phyloP scores from a whole-genome alignment of 345 rosid species.

The Dimocarpus longan region DNA sequence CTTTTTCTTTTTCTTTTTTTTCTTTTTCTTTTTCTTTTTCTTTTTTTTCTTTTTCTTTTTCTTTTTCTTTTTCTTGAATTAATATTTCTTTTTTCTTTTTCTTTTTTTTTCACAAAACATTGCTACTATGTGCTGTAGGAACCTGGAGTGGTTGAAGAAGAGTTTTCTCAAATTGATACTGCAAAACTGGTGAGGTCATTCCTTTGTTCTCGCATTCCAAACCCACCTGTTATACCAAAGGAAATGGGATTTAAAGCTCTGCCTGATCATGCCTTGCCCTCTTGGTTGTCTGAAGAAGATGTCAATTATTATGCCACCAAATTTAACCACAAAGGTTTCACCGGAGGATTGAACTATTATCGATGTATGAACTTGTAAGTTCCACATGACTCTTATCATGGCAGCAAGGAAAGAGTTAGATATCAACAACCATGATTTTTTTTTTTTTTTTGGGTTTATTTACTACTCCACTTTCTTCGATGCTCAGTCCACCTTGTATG shows the following conservation, averaged over 20 bases:
- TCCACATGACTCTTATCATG: neutral
- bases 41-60: no score
- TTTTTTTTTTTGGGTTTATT: no score
- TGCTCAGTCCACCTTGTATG: no score
- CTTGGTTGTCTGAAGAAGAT: constrained; percentile 80
- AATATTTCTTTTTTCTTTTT: no score
- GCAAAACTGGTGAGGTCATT: constrained; percentile 47
- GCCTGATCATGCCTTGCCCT: constrained; percentile 49
- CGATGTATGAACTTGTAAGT: constrained; percentile 70
- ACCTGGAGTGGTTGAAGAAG: constrained; percentile 70
- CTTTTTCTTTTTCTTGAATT: no score
- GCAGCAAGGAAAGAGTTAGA: no score
- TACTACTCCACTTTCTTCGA: no score
- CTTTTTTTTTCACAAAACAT: no score
- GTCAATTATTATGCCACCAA: constrained; percentile 57
- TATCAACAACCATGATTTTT: no score
- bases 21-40: no score
- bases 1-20: no score
- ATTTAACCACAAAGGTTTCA: constrained; percentile 68
- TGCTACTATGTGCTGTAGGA: constrained; percentile 38
- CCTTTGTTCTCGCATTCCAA: constrained; percentile 39
- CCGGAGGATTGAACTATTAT: constrained; percentile 83
- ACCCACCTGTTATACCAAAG: constrained; percentile 33
- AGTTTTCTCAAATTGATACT: constrained; percentile 65
- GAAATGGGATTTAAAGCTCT: constrained; percentile 53